Base-by-base conservation (phyloP, 768 basidiomycete species). In the Leccinellum luteum region DNA sequence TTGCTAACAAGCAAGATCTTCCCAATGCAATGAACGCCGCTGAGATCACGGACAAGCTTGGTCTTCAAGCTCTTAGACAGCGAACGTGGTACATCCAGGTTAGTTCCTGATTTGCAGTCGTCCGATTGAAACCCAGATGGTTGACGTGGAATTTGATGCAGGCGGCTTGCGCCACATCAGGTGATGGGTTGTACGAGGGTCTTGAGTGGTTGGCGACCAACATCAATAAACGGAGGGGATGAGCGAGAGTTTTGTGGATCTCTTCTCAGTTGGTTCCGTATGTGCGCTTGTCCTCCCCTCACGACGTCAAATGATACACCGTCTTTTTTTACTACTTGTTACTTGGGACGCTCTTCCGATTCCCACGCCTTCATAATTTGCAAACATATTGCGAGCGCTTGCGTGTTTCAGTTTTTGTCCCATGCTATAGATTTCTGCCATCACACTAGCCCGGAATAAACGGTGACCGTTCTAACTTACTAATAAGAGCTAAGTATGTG, bases 1-100 rank as follows among this genome's bases (percentile, higher is more conserved):
- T 98, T 69, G 96, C 97, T 75, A 99, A 99, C 87, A 99, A 99
- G 81, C 97, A 99, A 79, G 97, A 99, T 86, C 79, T 99, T 71
- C 97, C 97, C 64, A 98, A 99, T 73, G 97, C 96, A 64, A 98
- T 98, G 95, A 96, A 94, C 72, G 96, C 96, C 43, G 91, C 95
- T 62, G 97, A 99, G 77, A 97, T 99, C 70, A 98, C 97, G 58
- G 97, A 99, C 79, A 98, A 98, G 77, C 93, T 99, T 67, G 96
- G 97, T 60, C 90, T 99, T 52, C 96, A 98, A 72, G 92, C 93
- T 52, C 87, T 99, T 68, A 89, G 94, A 73, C 92, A 98, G 81
- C 82, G 97, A 78, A 93, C 90, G 60, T 99, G 97, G 97, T 96
- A 92, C 75, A 96, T 98, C 66, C 92, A 94, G 85, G 92, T 90